These are phyloP conservation scores for Fusarium buharicum DNA, from an alignment of 2,329 filamentous ascomycete genomes.

Conservation along the genomic window DNA sequence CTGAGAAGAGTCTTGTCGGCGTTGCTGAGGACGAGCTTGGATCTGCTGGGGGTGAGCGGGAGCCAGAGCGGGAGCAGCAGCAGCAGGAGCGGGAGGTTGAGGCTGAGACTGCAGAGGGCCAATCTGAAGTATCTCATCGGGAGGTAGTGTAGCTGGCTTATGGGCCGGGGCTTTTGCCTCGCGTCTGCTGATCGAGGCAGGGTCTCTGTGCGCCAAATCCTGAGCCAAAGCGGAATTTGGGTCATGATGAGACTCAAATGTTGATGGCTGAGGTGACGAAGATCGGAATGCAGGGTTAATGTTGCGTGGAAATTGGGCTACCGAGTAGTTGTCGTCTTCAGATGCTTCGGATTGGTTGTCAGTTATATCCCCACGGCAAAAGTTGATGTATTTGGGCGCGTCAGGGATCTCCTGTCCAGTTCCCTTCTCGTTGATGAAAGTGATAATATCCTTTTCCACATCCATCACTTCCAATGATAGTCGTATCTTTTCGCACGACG, in stretches of 20 bases:
- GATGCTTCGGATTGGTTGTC: constrained; percentile 85
- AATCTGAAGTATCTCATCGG: constrained; percentile 39
- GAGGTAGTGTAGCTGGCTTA: constrained; percentile 49
- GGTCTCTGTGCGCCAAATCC: constrained; percentile 71
- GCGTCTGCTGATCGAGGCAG: constrained; percentile 56
- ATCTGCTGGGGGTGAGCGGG: constrained; percentile 13
- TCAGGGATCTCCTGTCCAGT: constrained; percentile 98
- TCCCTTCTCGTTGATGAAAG: constrained; percentile 87
- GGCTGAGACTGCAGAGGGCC: constrained; percentile 17
- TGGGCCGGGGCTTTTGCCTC: constrained; percentile 65
- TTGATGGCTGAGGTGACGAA: constrained; percentile 95
- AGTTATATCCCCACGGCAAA: constrained; percentile 85
- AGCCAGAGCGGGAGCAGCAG: not conserved
- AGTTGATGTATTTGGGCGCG: constrained; percentile 98
- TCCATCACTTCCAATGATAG: constrained; percentile 94
- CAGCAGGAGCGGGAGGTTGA: too few relatives aligned
- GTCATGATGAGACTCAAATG: constrained; percentile 91
- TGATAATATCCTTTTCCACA: constrained; percentile 91
- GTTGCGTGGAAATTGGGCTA: constrained; percentile 93
- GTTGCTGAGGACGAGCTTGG: constrained; percentile 24
- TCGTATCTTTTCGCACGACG: constrained; percentile 95
- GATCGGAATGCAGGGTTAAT: constrained; percentile 96
- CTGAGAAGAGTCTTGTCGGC: constrained; percentile 16
- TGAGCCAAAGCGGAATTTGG: constrained; percentile 78
- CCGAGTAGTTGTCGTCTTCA: constrained; percentile 89